These are phyloP conservation scores for Sclerotinia minor DNA, from an alignment of 2,329 filamentous ascomycete species.

Conservation along the genomic window DNA sequence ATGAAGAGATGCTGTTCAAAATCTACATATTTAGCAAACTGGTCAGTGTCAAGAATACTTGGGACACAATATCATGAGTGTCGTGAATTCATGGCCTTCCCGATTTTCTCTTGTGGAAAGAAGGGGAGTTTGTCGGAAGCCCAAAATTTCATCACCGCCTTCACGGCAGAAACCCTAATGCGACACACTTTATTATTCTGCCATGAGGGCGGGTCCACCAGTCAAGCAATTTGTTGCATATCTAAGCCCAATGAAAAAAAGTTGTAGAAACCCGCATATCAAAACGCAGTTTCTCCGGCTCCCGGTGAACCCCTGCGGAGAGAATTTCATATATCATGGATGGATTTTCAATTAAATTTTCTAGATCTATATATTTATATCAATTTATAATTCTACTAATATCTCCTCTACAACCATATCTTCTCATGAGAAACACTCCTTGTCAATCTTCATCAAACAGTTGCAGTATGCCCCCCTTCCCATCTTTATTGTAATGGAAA, in stretches of 20 bases:
- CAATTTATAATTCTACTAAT: neutral
- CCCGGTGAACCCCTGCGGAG: neutral
- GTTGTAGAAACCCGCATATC: no score
- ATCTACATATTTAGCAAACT: neutral
- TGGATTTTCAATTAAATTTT: no score
- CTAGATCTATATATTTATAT: no score
- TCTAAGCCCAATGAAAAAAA: no score
- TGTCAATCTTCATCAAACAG: neutral
- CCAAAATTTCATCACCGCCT: conserved; percentile 1
- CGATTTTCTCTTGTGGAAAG: neutral
- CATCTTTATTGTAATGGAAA: no score
- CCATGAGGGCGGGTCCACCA: neutral
- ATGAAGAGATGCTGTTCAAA: neutral
- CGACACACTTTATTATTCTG: neutral
- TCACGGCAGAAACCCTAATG: neutral
- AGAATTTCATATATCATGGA: neutral
- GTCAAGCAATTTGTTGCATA: no score
- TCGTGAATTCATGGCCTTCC: neutral
- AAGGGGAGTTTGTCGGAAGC: neutral
- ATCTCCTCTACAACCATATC: no score
- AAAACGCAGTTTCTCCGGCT: neutral
- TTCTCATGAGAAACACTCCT: neutral
- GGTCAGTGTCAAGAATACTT: neutral
- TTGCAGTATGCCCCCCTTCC: no score
- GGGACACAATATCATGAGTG: neutral